Conservation (phyloP, 345 rosid genomes). For the Brassica cretica region DNA sequence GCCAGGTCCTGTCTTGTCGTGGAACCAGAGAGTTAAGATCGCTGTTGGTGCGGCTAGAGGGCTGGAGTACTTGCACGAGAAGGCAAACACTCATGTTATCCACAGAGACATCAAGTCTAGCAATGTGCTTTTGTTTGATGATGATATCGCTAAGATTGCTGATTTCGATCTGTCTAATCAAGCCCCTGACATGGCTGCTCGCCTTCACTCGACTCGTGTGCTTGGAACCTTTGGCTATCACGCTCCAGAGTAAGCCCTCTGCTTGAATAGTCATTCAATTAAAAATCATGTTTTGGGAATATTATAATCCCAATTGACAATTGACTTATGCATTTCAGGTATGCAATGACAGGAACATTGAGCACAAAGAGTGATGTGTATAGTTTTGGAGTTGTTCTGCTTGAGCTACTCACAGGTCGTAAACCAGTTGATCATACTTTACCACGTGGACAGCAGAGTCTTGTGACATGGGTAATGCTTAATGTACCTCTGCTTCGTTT, state of each 20-base stretch:
- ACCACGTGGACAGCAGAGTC: neutral
- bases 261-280: neutral
- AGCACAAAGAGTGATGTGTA: neutral
- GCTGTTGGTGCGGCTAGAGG: conserved; percentile 3
- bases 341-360: neutral
- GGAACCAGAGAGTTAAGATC: neutral
- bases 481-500: neutral
- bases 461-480: neutral
- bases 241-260: neutral
- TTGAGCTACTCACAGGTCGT: neutral
- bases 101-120: neutral
- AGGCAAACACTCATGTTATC: neutral
- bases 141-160: neutral
- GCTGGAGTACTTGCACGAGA: neutral
- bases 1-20: neutral
- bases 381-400: neutral
- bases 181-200: neutral
- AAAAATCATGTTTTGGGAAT: neutral
- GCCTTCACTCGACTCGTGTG: neutral
- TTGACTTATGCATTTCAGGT: neutral
- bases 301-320: neutral
- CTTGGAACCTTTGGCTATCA: neutral
- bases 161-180: neutral
- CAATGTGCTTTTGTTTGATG: neutral
- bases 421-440: neutral